These are phyloP conservation scores for Epichloe gansuensis DNA, from an alignment of 2,329 filamentous ascomycete genomes.

Conservation along the genomic window DNA sequence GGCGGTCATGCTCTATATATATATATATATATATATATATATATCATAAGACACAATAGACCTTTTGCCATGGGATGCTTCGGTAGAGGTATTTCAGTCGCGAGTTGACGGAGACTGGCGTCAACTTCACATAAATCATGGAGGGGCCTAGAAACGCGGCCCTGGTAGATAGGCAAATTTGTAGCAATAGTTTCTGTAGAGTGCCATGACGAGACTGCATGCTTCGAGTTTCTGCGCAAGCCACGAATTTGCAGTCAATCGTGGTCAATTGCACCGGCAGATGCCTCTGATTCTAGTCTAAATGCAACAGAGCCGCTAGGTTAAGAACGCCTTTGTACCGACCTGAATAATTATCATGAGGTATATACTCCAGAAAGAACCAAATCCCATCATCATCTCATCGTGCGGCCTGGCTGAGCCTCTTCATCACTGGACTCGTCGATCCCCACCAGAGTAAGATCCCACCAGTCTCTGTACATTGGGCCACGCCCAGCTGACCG, in stretches of 20 bases:
- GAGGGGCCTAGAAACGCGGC: background rate
- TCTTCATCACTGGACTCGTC: constrained; percentile 3
- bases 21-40: no score
- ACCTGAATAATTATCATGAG: background rate
- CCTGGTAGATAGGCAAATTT: background rate
- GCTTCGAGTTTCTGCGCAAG: no score
- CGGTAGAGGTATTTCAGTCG: background rate
- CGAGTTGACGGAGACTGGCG: background rate
- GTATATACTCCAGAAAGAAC: background rate
- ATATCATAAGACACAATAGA: no score
- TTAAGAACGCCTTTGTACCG: background rate
- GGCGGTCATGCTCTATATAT: no score
- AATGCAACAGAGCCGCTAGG: no score
- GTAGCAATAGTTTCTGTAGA: background rate
- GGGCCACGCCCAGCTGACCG: constrained; percentile 8
- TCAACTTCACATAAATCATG: no score
- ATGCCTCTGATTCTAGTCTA: background rate
- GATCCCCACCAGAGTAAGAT: constrained; percentile 9
- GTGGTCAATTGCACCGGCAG: background rate
- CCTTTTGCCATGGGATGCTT: background rate
- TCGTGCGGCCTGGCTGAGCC: background rate
- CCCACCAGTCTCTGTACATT: constrained; percentile 19
- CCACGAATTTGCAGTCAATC: no score
- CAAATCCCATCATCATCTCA: background rate
- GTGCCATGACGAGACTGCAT: background rate